Conservation (phyloP, 768 basidiomycete genomes). For the Boletellus emodensis region DNA sequence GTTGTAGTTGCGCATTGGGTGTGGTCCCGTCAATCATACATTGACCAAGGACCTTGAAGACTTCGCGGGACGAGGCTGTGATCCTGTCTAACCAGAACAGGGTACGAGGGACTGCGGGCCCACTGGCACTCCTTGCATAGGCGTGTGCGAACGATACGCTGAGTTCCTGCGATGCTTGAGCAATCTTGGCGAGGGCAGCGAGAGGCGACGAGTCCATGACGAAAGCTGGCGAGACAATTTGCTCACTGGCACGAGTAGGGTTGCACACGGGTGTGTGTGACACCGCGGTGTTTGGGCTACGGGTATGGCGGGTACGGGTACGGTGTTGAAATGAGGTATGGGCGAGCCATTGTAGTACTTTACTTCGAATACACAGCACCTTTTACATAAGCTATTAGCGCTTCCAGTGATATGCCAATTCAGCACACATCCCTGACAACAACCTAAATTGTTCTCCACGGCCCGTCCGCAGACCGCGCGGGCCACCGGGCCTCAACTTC, state of each 20-base stretch:
- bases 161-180: neutral
- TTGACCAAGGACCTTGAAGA: neutral
- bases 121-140: neutral
- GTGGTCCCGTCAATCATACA: neutral
- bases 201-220: neutral
- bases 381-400: too few species aligned
- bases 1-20: neutral
- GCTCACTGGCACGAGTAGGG: neutral
- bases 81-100: neutral
- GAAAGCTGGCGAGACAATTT: too few species aligned
- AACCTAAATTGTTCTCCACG: too few species aligned
- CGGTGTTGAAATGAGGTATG: too few species aligned
- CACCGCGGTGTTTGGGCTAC: neutral
- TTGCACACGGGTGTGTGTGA: neutral
- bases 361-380: too few species aligned
- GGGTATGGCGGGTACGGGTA: neutral
- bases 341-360: too few species aligned
- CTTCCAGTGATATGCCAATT: too few species aligned
- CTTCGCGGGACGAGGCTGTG: neutral
- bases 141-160: neutral
- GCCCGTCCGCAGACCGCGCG: too few species aligned
- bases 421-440: too few species aligned
- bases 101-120: neutral
- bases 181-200: neutral
- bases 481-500: too few species aligned